Conservation (phyloP, 345 rosid species). For the Pistacia vera region DNA sequence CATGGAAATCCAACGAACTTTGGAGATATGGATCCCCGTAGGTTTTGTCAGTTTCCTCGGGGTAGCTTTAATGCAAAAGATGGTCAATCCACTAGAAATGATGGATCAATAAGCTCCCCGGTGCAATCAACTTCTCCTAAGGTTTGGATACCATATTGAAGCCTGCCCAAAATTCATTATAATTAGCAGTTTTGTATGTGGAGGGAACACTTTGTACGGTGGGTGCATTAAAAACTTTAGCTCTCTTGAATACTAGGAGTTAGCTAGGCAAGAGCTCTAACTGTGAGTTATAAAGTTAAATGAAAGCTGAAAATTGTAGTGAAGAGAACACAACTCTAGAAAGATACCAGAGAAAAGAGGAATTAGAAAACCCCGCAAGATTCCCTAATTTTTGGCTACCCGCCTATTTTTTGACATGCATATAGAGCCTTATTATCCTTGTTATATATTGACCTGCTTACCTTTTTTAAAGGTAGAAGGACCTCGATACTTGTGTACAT, state of each 20-base stretch:
- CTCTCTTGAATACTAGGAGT: not conserved
- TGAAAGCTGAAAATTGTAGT: slow-evolving; percentile 1
- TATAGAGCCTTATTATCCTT: not conserved
- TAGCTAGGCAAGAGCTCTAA: not conserved
- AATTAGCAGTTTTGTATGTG: not conserved
- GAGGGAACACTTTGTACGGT: not conserved
- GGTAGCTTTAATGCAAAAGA: slow-evolving; percentile 53
- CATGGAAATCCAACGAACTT: slow-evolving; percentile 46
- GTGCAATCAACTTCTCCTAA: slow-evolving; percentile 58
- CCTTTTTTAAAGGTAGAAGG: not conserved
- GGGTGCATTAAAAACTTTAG: not conserved
- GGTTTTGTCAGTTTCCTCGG: slow-evolving; percentile 48
- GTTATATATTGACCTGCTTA: not conserved
- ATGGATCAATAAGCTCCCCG: slow-evolving; percentile 61
- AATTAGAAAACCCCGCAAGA: not conserved
- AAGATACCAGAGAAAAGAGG: not conserved
- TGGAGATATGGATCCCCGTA: slow-evolving; percentile 54
- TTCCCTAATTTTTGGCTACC: not conserved
- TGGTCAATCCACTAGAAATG: slow-evolving; percentile 51
- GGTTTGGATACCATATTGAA: slow-evolving; percentile 33
- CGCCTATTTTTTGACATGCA: not conserved
- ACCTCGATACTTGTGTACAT: not conserved
- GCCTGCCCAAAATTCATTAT: not conserved
- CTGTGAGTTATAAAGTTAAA: not conserved
- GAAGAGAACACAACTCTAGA: not conserved